Evolutionary conservation across 176 grass and related monocot species (phyloP), one percentile per base, ranked within the genome.

Genomic region (Areca catechu): DNA sequence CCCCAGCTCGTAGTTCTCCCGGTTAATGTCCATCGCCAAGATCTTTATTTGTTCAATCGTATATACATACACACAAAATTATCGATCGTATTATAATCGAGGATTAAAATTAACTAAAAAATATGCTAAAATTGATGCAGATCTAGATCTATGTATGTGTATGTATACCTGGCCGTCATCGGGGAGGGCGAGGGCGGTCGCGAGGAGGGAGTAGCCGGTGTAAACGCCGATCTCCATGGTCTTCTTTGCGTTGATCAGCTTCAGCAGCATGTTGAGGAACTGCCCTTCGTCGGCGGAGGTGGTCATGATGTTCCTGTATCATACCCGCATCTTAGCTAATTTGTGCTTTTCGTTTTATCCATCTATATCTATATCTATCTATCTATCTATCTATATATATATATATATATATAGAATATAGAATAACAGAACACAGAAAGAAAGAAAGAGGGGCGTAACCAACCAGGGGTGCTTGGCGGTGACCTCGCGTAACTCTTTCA

Each of bases 201-300:
- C 91, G 66, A 95, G 91, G 49, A 95, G 91, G 21, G 91, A 95
- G 81, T 95, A 95, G 48, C 91, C 91, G 30, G 91, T 95, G 66
- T 84, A 95, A n/a, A 95, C 91, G 55, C 91, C 91, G 75, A 95
- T 95, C 77, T 95, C 91, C 82, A 95, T 90, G 47, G 91, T 95
- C 69, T 90, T 90, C 86, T 95, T 90, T 19, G 91, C 91, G 60
- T 83, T 83, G 74, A 86, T 82, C 79, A 95, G 71, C 72, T 95
- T 95, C 50, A 95, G 56, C 57, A 95, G 78, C 69, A 95, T 68
- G 58, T 76, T 83, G 55, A 95, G 74, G 80, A 95, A 95, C 69
- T 95, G 91, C 0, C 86, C 91, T 70, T 95, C 91, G 60, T 95
- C 91, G 3, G 91, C 81, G 5, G 86, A 81, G 5, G 83, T 86